Conservation (phyloP, 352 stramenopile genomes). For the Saprolegnia parasitica region DNA sequence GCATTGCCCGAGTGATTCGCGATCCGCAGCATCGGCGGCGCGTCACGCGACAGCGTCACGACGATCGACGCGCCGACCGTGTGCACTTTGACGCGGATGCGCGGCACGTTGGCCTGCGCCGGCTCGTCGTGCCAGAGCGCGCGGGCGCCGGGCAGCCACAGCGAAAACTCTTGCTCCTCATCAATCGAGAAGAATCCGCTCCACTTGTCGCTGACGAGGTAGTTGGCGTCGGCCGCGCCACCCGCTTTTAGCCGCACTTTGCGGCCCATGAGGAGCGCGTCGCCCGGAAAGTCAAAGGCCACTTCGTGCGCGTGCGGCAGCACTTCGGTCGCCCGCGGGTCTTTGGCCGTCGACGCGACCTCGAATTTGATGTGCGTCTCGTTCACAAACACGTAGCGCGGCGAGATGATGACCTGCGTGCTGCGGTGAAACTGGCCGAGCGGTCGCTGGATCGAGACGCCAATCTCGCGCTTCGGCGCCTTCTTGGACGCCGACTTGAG, state of each 20-base stretch:
- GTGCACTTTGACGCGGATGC: constrained; percentile 70
- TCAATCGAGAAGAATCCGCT: constrained; percentile 74
- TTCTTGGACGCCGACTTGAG: constrained; percentile 71
- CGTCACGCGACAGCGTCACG: constrained; percentile 65
- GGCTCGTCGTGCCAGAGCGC: constrained; percentile 21
- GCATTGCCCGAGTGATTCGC: constrained; percentile 75
- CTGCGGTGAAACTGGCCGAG: constrained; percentile 84
- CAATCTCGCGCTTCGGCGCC: constrained; percentile 69
- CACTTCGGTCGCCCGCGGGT: constrained; percentile 62
- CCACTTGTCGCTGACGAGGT: constrained; percentile 63
- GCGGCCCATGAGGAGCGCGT: not conserved
- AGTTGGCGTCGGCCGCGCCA: constrained; percentile 10
- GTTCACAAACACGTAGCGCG: constrained; percentile 85
- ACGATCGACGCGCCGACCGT: constrained; percentile 76
- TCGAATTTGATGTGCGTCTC: constrained; percentile 72
- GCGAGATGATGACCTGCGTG: constrained; percentile 79
- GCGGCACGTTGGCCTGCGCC: constrained; percentile 44
- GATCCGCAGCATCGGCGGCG: constrained; percentile 82
- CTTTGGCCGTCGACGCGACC: constrained; percentile 44
- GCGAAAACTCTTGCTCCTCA: constrained; percentile 81
- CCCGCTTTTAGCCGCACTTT: constrained; percentile 14
- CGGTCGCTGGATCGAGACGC: constrained; percentile 80
- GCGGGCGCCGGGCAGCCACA: constrained; percentile 63
- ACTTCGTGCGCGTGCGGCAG: constrained; percentile 36
- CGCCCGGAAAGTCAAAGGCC: constrained; percentile 10